Evolutionary conservation across 371 early-diverging fungal species (phyloP), one percentile per base, ranked within the genome.

Genomic region (Choanephora cucurbitarum): DNA sequence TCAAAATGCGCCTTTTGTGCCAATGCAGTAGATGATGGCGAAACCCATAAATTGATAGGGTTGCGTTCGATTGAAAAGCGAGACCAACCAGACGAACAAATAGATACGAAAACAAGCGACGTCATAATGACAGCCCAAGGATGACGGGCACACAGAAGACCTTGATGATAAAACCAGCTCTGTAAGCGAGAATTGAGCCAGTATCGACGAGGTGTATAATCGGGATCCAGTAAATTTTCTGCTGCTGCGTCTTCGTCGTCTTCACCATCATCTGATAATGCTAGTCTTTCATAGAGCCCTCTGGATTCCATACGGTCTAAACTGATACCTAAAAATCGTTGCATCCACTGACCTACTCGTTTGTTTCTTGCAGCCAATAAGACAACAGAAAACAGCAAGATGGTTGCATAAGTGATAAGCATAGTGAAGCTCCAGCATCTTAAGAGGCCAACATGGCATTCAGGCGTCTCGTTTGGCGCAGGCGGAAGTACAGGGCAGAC

Each of bases 21-120:
- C 4, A 84, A 69, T 3, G 85, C 82, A n/a, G 70, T 69, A 1
- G 88, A 87, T 0, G 76, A 67, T 8, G 90, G 89, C 0, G 83
- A 75, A 0, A 90, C 90, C 91, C 91, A 91, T 9, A 91, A 64
- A 44, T 82, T 75, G 40, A 87, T 73, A 3, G 91, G 91, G 58
- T 83, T 77, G 5, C 80, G 79, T 53, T 86, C 89, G 5, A 89
- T 61, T 7, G 73, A 63, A 39, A 84, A 83, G 1, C 63, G 63
- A 1, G 77, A 67, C 86, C 87, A 89, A 6, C 86, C 87, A 14
- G 75, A 33, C 1, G 85, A 83, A 15, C 77, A 77, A 9, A 84
- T 48, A 17, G 67, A 66, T 2, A 85, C 80, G 18, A 83, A 52
- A 1, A 74, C 50, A 8, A 85, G 61, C 1, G 76, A 68, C 15